phyloP scores from a whole-genome alignment of 306 rosid species.

The Hippophae tibetana region DNA sequence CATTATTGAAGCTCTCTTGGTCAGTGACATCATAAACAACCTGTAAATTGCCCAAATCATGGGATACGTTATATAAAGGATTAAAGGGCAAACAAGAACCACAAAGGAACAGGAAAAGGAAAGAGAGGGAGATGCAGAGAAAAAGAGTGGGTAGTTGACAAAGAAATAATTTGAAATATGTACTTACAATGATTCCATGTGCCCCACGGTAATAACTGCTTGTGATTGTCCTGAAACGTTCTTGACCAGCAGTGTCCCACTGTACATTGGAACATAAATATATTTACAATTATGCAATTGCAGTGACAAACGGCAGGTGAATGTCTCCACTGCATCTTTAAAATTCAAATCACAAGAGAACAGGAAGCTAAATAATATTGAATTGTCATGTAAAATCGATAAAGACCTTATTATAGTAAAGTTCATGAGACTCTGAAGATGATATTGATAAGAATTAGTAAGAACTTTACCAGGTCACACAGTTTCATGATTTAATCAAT shows the following conservation, averaged over 20 bases:
- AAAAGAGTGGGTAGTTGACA: too few relatives aligned
- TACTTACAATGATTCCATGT: constrained; percentile 90
- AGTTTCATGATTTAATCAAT: too few relatives aligned
- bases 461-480: too few relatives aligned
- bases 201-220: constrained; percentile 99
- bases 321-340: too few relatives aligned
- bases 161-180: background rate
- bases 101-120: background rate
- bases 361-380: too few relatives aligned
- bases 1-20: constrained; percentile 50
- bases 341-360: too few relatives aligned
- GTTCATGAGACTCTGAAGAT: too few relatives aligned
- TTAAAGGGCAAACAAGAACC: background rate
- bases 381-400: too few relatives aligned
- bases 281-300: constrained; percentile 11
- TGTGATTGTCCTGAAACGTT: constrained; percentile 96
- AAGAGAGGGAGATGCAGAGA: too few relatives aligned
- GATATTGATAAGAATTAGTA: too few relatives aligned
- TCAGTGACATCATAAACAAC: constrained; percentile 50
- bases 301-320: background rate
- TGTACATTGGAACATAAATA: constrained; percentile 22
- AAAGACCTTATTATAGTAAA: too few relatives aligned
- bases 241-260: constrained; percentile 99
- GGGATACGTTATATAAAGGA: too few relatives aligned
- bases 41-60: constrained; percentile 15